Evolutionary conservation across 805 yeast species (phyloP), one percentile per base, ranked within the genome.

Genomic region (Candida maesae): DNA sequence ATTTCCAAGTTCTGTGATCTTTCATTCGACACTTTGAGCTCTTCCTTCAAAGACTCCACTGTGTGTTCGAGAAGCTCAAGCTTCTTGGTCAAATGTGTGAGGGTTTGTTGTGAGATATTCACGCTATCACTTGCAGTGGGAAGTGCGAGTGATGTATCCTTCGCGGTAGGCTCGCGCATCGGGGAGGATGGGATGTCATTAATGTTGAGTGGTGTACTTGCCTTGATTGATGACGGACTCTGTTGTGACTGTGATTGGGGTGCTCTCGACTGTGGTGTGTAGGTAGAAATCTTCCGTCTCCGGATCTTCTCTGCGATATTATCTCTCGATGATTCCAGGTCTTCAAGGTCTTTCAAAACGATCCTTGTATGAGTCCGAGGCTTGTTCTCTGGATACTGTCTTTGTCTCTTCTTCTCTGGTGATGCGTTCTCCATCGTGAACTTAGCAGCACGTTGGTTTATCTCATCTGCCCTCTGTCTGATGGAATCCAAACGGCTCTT

Each of bases 181-280:
- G 56, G 56, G 2, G 56, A 52, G 4, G 56, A 52, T 17, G 55
- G 56, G 2, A 52, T 33, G 21, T 51, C 53, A 16, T 34, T 35
- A 16, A 40, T 34, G 23, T 40, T 41, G 17, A 44, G 23, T 13
- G 37, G 4, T 12, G n/a, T 15, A 27, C 23, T 14, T n/a, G 41
- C 15, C 12, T 20, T 19, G 11, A 32, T 7, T 5, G 35, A 30
- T 9, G 23, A 13, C 4, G 23, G n/a, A 5, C 23, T 16, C 4
- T 9, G 11, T 9, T 10, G 5, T 11, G 33, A 7, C 16, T 6
- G 13, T 7, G 17, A n/a, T 5, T 14, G 28, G 14, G 29, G 14
- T 15, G 36, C 12, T 15, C 15, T 23, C 14, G 29, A n/a, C 20
- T 35, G 19, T 4, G 32, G 15, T 26, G 31, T 13, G 5, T 15